Evolutionary conservation across 2,329 filamentous ascomycete genomes (phyloP).

Genomic region (Xylariaceae sp.): DNA sequence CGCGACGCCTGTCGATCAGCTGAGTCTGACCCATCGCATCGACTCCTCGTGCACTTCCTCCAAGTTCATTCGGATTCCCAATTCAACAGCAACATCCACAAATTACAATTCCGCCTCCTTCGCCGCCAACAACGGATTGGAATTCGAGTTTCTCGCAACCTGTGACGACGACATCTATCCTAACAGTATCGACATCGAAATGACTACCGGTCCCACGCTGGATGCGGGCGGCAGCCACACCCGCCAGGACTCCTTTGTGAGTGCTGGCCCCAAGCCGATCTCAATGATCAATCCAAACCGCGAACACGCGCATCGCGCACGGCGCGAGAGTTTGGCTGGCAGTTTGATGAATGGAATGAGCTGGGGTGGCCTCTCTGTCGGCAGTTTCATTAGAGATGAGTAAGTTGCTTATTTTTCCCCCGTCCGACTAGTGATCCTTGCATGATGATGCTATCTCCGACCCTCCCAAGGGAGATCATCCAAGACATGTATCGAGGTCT

Average conservation of each 20-base stretch:
- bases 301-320: conserved; percentile 51
- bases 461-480: not conserved
- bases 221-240: conserved; percentile 54
- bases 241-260: conserved; percentile 62
- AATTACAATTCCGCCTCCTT: conserved; percentile 23
- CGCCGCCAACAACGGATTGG: conserved; percentile 19
- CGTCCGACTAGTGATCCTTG: not conserved
- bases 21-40: conserved; percentile 27
- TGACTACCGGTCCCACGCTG: conserved; percentile 56
- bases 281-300: conserved; percentile 61
- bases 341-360: conserved; percentile 80
- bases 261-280: conserved; percentile 60
- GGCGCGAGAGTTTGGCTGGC: conserved; percentile 58
- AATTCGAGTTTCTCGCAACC: conserved; percentile 25
- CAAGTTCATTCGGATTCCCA: conserved; percentile 36
- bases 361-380: conserved; percentile 93
- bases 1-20: conserved; percentile 39
- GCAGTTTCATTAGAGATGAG: conserved; percentile 97
- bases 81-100: conserved; percentile 21
- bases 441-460: not conserved
- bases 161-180: conserved; percentile 21
- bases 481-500: conserved; percentile 15
- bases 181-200: conserved; percentile 38
- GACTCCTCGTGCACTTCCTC: conserved; percentile 26
- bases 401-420: conserved; percentile 51